phyloP scores from a whole-genome alignment of 1,284 basidiomycete species.

The Neolentinus lepideus region DNA sequence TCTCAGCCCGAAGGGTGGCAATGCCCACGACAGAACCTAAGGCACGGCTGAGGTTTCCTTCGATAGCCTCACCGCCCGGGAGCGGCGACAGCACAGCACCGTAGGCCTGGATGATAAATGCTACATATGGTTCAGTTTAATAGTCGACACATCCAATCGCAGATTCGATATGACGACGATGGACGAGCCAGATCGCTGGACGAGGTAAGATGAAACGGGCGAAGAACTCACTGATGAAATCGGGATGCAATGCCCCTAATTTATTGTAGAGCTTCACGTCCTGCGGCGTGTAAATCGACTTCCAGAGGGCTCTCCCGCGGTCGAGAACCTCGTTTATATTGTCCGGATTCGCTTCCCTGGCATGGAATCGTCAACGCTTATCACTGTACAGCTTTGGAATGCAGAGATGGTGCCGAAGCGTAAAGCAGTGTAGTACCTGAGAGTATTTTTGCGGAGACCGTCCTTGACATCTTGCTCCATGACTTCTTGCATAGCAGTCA shows the following conservation, averaged over 20 bases:
- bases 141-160: background rate
- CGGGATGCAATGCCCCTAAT: conserved; percentile 78
- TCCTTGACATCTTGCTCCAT: conserved; percentile 76
- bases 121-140: conserved; percentile 26
- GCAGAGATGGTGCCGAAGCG: background rate
- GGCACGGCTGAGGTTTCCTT: conserved; percentile 81
- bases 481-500: conserved; percentile 67
- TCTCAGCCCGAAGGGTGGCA: conserved; percentile 86
- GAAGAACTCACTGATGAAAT: conserved; percentile 69
- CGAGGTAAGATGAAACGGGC: conserved; percentile 19
- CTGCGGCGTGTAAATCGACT: conserved; percentile 89
- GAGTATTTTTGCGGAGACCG: conserved; percentile 56
- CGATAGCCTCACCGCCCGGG: conserved; percentile 39
- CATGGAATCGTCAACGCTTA: conserved; percentile 4
- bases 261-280: conserved; percentile 86
- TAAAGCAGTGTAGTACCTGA: conserved; percentile 40
- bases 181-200: conserved; percentile 12
- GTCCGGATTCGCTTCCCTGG: conserved; percentile 52
- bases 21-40: conserved; percentile 87
- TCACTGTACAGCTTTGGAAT: background rate
- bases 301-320: conserved; percentile 75
- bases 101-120: conserved; percentile 93
- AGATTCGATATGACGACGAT: background rate
- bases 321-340: conserved; percentile 61
- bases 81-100: conserved; percentile 80